Conservation (phyloP, 2,329 filamentous ascomycete genomes). For the Trichoderma atroviride region DNA sequence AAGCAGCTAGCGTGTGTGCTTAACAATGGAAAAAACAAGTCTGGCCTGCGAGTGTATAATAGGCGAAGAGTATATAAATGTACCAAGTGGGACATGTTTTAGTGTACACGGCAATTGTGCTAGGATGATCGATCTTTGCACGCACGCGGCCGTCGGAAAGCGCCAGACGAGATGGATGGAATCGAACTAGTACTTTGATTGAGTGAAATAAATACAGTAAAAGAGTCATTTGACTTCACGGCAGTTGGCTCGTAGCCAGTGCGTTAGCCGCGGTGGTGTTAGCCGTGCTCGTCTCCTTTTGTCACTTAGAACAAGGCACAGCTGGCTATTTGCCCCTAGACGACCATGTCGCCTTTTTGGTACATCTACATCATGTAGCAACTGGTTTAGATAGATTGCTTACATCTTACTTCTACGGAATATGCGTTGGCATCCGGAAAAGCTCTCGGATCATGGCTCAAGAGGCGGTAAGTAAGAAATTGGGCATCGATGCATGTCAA, state of each 20-base stretch:
- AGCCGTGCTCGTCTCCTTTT: background rate
- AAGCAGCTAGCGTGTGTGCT: background rate
- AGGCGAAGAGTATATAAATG: background rate
- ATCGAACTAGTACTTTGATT: background rate
- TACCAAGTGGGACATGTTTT: background rate
- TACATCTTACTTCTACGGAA: background rate
- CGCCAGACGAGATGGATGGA: background rate
- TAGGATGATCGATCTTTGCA: background rate
- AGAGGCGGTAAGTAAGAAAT: background rate
- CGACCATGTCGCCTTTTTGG: background rate
- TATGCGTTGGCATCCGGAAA: background rate
- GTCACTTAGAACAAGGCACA: background rate
- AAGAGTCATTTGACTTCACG: background rate
- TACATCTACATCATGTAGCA: background rate
- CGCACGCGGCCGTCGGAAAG: conserved; percentile 6
- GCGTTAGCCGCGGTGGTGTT: background rate
- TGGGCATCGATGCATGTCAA: background rate
- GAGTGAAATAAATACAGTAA: background rate
- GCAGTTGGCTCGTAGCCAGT: background rate
- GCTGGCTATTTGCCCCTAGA: background rate
- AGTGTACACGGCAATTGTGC: background rate
- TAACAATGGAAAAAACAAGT: background rate
- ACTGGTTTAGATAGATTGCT: background rate
- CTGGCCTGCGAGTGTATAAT: background rate
- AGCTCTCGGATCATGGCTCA: background rate